A percentile compares a stretch with the other conserved stretches of the same genome.
These are phyloP conservation scores for Mortierella sp. DNA, from an alignment of 371 early-diverging fungal species.

Conservation along the genomic window DNA sequence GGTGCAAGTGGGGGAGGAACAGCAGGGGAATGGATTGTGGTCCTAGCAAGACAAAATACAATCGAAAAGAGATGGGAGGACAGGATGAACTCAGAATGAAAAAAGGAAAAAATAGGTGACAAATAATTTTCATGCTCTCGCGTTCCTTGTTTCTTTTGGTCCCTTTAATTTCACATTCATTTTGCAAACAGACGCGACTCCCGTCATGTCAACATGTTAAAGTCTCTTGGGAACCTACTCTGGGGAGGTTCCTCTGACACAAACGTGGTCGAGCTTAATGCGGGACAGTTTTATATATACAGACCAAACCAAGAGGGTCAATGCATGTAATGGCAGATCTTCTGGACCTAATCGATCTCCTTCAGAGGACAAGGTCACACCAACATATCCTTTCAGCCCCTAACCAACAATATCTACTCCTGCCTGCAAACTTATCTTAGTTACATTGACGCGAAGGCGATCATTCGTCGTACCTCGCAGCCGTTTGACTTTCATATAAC, in stretches of 20 bases:
- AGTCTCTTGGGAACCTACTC: background rate
- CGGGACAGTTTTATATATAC: background rate
- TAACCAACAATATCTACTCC: too few relatives aligned
- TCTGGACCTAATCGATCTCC: too few relatives aligned
- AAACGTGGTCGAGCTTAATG: background rate
- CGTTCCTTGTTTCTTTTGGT: background rate
- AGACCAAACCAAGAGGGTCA: background rate
- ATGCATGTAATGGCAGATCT: too few relatives aligned
- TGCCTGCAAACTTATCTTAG: background rate
- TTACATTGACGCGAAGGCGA: background rate
- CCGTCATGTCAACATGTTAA: too few relatives aligned
- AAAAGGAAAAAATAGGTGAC: too few relatives aligned
- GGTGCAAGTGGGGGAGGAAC: background rate
- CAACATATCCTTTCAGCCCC: too few relatives aligned
- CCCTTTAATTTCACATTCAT: slow-evolving; percentile 1
- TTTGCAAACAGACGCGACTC: too few relatives aligned
- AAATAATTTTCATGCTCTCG: background rate
- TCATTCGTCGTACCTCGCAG: background rate
- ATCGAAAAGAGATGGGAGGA: background rate
- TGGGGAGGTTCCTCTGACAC: background rate
- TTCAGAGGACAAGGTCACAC: too few relatives aligned
- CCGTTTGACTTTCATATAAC: background rate
- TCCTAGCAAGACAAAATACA: background rate
- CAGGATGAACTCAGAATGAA: background rate
- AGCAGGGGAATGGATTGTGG: background rate